These are phyloP conservation scores for Pythium dissimile DNA, from an alignment of 352 stramenopile genomes.

Conservation along the genomic window DNA sequence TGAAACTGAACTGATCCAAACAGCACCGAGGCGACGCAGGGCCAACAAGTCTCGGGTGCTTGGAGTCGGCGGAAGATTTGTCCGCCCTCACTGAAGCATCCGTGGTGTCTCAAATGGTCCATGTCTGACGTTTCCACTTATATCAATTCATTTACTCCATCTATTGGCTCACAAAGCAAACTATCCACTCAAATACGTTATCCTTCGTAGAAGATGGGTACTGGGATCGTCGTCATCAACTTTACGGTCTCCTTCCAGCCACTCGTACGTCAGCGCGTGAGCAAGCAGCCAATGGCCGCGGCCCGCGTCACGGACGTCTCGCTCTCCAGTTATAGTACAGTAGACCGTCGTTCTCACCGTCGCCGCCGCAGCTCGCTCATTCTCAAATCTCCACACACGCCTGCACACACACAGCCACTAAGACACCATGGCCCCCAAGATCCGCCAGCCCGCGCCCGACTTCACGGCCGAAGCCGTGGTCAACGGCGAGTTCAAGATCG, in stretches of 20 bases:
- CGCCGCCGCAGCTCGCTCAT: background rate
- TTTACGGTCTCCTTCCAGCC: background rate
- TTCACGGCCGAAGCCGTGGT: conserved; percentile 43
- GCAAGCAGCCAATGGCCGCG: background rate
- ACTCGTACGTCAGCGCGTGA: background rate
- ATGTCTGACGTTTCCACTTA: too few relatives aligned
- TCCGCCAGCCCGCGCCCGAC: conserved; percentile 22
- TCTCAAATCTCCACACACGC: background rate
- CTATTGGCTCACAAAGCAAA: too few relatives aligned
- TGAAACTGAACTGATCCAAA: too few relatives aligned
- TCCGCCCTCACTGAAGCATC: too few relatives aligned
- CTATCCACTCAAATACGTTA: background rate
- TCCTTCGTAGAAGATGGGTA: too few relatives aligned
- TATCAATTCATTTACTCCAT: too few relatives aligned
- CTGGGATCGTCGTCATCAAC: too few relatives aligned
- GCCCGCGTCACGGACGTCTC: background rate
- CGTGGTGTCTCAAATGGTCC: too few relatives aligned
- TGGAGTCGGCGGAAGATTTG: too few relatives aligned
- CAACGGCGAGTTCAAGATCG: conserved; percentile 49
- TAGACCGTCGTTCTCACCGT: background rate
- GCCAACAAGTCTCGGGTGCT: too few relatives aligned
- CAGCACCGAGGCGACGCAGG: too few relatives aligned
- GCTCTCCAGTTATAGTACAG: too few relatives aligned
- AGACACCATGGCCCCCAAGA: conserved; percentile 5
- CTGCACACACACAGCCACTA: background rate